Percentiles rank a stretch among this genome's conserved stretches.
phyloP scores from a whole-genome alignment of 306 rosid species.

The Sesbania bispinosa region DNA sequence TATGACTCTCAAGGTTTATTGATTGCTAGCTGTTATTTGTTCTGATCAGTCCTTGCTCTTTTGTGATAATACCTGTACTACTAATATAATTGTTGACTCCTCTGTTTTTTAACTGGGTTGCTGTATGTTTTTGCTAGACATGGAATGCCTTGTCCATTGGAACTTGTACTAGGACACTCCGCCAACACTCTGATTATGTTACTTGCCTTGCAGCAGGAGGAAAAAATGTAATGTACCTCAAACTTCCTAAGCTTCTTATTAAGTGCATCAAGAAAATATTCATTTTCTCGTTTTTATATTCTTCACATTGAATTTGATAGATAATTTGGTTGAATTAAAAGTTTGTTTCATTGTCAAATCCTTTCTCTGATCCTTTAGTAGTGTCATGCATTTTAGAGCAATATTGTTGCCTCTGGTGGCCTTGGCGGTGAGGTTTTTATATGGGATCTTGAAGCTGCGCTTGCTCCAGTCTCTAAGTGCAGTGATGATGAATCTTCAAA shows the following conservation, averaged over 20 bases:
- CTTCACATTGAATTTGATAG: conserved; percentile 23
- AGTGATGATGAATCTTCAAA: conserved; percentile 78
- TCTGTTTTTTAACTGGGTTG: neutral
- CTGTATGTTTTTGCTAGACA: conserved; percentile 44
- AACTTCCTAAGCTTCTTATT: conserved; percentile 29
- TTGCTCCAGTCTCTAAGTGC: conserved; percentile 61
- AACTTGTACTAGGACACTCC: conserved; percentile 74
- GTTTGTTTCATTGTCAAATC: conserved; percentile 39
- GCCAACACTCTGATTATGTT: conserved; percentile 93
- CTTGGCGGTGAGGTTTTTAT: conserved; percentile 99
- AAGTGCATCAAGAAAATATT: conserved; percentile 30
- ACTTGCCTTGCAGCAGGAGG: conserved; percentile 90
- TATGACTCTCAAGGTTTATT: conserved; percentile 85
- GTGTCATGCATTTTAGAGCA: conserved; percentile 99
- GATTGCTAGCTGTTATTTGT: conserved; percentile 12
- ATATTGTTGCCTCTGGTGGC: conserved; percentile 99
- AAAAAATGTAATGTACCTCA: conserved; percentile 82
- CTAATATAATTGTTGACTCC: conserved; percentile 13
- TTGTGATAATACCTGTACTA: conserved; percentile 15
- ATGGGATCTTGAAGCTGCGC: conserved; percentile 96
- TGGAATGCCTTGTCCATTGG: conserved; percentile 84
- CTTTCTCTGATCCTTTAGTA: conserved; percentile 77
- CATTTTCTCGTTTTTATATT: conserved; percentile 11
- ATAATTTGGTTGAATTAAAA: conserved; percentile 26
- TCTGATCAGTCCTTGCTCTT: neutral